Evolutionary conservation across 306 rosid genomes (phyloP), one percentile per base, ranked within the genome.

Genomic region (Pterocarpus macrocarpus): DNA sequence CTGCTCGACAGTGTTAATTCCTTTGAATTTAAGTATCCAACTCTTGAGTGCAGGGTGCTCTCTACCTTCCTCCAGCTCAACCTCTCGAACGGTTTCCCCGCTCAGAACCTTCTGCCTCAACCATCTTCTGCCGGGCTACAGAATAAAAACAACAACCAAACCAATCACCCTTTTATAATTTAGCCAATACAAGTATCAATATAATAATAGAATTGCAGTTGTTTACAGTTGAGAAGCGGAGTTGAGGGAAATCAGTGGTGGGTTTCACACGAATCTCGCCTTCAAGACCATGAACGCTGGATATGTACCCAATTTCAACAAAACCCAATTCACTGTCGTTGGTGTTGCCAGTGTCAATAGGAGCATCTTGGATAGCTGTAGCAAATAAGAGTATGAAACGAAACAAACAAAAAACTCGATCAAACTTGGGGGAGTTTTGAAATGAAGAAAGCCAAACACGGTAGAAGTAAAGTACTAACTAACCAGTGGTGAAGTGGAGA

Each of bases 101-200:
- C 94, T 92, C 34, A 35, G 82, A 82, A 79, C 73, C 64, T 59
- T 89, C 57, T 90, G 95, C 86, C 84, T 92, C 87, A 93, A 76
- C 97, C 97, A 95, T 87, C 97, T 90, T 82, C 73, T 91, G 53
- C 99, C 98, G 75, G 97, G 97, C 98, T 95, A 71, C 47, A 50
- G 35, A 68, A 75, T 30, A n/a, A 67, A 91, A 87, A 61, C 71
- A 17, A 58, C 64, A 55, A 1, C 5, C 4, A 15, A 38, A 66
- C n/a, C 57, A 64, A 15, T n/a, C 73, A 50, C 36, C 30, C 49
- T 50, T 50, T 28, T 49, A 70, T 30, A 62, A 53, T 22, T 22
- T 22, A 22, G 28, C 28, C 28, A 22, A 22, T 22, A 22, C 28
- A 22, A 22, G 0, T 22, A 22, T 22, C 28, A 22, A 22, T 1